Evolutionary conservation across 768 basidiomycete genomes (phyloP).

Genomic region (Serendipita sp.): DNA sequence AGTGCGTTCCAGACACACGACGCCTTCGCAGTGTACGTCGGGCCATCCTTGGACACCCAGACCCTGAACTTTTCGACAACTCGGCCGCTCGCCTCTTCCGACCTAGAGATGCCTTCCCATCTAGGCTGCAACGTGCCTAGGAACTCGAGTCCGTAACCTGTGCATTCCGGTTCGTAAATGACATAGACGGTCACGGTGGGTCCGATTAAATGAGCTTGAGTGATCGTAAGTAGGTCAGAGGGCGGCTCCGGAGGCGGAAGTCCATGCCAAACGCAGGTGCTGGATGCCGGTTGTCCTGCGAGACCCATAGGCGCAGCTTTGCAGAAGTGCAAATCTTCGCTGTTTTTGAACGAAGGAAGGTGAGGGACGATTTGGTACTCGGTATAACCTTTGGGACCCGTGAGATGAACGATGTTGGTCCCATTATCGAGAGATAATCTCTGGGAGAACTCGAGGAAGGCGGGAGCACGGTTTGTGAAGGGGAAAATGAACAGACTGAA

Average conservation of each 20-base stretch:
- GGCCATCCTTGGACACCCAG: not conserved
- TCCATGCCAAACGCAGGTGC: not conserved
- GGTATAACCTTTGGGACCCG: not conserved
- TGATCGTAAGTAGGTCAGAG: not conserved
- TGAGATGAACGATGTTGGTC: not conserved
- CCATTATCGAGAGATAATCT: not conserved
- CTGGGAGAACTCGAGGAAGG: not conserved
- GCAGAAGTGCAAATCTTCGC: not conserved
- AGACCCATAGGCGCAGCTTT: not conserved
- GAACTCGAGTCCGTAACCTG: not conserved
- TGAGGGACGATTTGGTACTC: slow-evolving; percentile 1
- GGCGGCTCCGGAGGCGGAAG: not conserved
- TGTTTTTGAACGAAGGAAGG: not conserved
- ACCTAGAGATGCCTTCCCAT: slow-evolving; percentile 1
- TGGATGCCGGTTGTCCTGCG: slow-evolving; percentile 1
- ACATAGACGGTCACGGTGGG: not conserved
- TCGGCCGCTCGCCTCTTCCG: not conserved
- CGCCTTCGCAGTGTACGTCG: not conserved
- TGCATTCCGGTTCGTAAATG: not conserved
- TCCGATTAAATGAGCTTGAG: not conserved
- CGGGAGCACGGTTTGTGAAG: not conserved
- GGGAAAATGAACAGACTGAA: slow-evolving; percentile 7
- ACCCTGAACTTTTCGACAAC: not conserved
- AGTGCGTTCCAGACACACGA: slow-evolving; percentile 4
- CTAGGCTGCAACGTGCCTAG: not conserved